Base-by-base conservation (phyloP, 768 basidiomycete species). In the Tulasnella sp. region DNA sequence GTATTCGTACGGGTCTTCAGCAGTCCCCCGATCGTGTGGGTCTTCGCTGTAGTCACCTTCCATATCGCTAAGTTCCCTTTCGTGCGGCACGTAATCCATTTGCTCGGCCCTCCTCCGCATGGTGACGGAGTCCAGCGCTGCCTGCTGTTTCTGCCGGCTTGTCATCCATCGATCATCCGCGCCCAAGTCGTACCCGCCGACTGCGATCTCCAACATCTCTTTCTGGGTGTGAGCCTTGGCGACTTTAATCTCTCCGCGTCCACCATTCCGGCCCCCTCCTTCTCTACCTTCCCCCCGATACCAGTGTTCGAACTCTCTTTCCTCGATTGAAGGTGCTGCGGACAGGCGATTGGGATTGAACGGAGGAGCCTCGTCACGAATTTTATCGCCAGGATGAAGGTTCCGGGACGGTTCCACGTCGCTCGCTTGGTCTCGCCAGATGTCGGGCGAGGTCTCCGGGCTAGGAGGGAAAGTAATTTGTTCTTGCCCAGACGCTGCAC, bases 291-390 rank as follows among this genome's bases (percentile, higher is more conserved):
- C 94, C 1, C 94, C 94, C 74, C 94, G 91, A 83, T 96, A 96
- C 94, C 94, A 95, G 83, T 96, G 94, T 82, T 95, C 93, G 80
- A 92, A 95, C 0, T 94, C 94, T 19, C 89, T 89, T 83, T 95
- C 94, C 80, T 94, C 93, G 34, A 95, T 93, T 36, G 86, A 88
- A 6, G 93, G 93, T 18, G 48, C 78, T 1, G 52, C 44, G 24
- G 79, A 80, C 0, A 74, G 34, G 8, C 80, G 77, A 48, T 78
- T 68, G 3, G 72, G 40, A 42, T 74, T 74, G 62, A 81, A 81
- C 31, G 80, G 80, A 36, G 80, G 71, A 27, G 77, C 56, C 74
- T 81, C 80, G 46, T 75, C 78, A 38, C 58, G 56, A 56, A 81
- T 79, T 44, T 80, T 44, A 58, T 56, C 75, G 19, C 58, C 39